Evolutionary conservation across 225 moss, liverwort and hornwort genomes (phyloP).

Genomic region (Physcomitrium patens): DNA sequence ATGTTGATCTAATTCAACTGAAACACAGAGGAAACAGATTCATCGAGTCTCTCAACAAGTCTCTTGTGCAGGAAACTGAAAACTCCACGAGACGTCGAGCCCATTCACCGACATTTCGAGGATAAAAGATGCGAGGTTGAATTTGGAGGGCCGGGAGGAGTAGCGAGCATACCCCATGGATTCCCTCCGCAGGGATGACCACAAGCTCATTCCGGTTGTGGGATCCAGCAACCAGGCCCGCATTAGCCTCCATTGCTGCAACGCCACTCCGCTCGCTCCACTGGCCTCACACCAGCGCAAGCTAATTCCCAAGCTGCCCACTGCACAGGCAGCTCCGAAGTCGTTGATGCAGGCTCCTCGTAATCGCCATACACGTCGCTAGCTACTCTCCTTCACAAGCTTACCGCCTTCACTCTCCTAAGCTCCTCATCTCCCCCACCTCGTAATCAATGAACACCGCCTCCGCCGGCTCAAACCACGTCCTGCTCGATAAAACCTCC

Average conservation of each 20-base stretch:
- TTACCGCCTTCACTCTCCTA: background rate
- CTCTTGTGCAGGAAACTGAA: too few relatives aligned
- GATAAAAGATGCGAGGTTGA: too few relatives aligned
- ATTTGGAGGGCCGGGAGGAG: too few relatives aligned
- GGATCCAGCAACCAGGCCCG: slow-evolving; percentile 88
- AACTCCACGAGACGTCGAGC: too few relatives aligned
- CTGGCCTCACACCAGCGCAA: too few relatives aligned
- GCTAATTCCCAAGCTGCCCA: slow-evolving; percentile 8
- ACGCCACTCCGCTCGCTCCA: slow-evolving; percentile 3
- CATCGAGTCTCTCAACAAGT: too few relatives aligned
- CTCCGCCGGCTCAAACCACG: too few relatives aligned
- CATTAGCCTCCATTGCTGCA: slow-evolving; percentile 85
- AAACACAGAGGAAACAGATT: too few relatives aligned
- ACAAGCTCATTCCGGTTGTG: slow-evolving; percentile 97
- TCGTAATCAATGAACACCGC: background rate
- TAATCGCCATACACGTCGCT: slow-evolving; percentile 43
- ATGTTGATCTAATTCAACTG: too few relatives aligned
- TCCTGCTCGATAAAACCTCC: too few relatives aligned
- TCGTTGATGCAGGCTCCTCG: slow-evolving; percentile 1
- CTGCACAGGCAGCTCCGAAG: background rate
- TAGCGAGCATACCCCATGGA: slow-evolving; percentile 72
- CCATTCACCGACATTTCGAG: too few relatives aligned
- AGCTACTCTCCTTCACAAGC: slow-evolving; percentile 14
- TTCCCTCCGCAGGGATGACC: slow-evolving; percentile 84
- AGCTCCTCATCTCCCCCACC: background rate